Conservation (phyloP, 306 rosid genomes). For the Calophaca sinica region DNA sequence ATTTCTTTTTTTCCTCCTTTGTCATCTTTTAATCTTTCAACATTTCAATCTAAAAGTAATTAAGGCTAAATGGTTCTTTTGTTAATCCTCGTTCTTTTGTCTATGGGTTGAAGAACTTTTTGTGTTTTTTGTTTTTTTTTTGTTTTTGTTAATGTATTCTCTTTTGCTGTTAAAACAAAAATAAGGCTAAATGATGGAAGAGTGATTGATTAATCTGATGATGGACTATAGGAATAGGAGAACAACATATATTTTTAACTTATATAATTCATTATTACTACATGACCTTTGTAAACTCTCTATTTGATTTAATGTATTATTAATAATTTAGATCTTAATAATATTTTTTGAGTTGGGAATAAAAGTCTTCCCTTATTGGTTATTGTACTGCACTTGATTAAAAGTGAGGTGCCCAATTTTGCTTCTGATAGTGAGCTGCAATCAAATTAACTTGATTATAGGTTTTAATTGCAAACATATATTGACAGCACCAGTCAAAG, state of each 20-base stretch:
- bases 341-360: neutral
- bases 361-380: neutral
- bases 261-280: no score
- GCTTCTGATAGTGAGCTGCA: neutral
- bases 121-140: no score
- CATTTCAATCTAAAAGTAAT: neutral
- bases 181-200: no score
- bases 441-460: constrained; percentile 26
- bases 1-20: neutral
- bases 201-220: no score
- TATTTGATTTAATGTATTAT: no score
- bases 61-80: neutral
- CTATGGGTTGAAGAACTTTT: no score
- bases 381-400: neutral
- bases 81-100: no score
- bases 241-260: no score
- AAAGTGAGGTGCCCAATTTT: constrained; percentile 14
- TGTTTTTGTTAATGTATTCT: no score
- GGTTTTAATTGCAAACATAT: constrained; percentile 10
- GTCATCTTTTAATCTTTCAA: neutral
- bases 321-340: neutral
- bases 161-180: no score
- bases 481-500: neutral
- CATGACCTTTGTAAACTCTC: no score
- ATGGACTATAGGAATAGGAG: no score